Evolutionary conservation across 768 basidiomycete genomes (phyloP).

Genomic region (Gyrodon lividus): DNA sequence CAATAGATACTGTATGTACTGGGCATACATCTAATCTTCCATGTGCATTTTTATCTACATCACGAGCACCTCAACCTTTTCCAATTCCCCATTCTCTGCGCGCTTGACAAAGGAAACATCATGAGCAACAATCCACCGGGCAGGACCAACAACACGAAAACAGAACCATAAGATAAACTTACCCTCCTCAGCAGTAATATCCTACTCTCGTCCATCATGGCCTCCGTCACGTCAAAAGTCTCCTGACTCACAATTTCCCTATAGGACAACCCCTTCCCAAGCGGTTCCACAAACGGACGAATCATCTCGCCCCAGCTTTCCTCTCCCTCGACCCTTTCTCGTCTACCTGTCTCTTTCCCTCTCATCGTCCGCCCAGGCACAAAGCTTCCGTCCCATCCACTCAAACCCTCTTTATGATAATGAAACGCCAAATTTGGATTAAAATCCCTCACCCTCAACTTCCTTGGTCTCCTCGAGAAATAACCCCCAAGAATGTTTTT

Average conservation of each 20-base stretch:
- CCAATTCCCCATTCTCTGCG: constrained; percentile 35
- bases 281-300: constrained; percentile 48
- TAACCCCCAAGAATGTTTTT: not conserved
- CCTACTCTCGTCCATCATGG: constrained; percentile 56
- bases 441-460: constrained; percentile 38
- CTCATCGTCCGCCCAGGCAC: not conserved
- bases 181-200: constrained; percentile 41
- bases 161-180: constrained; percentile 30
- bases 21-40: not conserved
- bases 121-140: not conserved
- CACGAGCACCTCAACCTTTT: constrained; percentile 44
- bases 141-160: not conserved
- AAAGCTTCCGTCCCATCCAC: constrained; percentile 26
- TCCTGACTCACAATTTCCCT: constrained; percentile 50
- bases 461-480: constrained; percentile 2
- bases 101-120: constrained; percentile 30
- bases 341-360: too few species aligned
- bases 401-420: constrained; percentile 1
- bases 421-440: constrained; percentile 26
- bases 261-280: constrained; percentile 50
- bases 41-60: constrained; percentile 30
- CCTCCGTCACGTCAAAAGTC: constrained; percentile 49
- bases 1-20: not conserved
- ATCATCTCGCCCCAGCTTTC: constrained; percentile 26
- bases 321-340: not conserved